phyloP scores from a whole-genome alignment of 2,329 filamentous ascomycete genomes.

The Coniosporium tulheliwenetii region DNA sequence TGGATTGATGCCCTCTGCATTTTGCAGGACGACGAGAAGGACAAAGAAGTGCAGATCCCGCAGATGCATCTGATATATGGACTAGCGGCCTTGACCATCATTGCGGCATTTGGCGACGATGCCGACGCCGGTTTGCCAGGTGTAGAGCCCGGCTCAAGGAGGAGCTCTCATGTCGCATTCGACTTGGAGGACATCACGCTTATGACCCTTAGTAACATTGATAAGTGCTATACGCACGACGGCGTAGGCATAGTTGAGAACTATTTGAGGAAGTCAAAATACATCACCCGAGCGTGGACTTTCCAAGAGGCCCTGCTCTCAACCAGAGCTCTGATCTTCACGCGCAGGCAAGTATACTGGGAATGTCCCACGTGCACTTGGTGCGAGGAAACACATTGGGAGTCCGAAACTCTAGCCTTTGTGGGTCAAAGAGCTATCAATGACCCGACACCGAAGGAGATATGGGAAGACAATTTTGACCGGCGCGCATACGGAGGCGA shows the following conservation, averaged over 20 bases:
- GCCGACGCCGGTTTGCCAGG: not conserved
- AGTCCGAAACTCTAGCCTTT: no score
- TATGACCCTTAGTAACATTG: no score
- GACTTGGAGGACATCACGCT: no score
- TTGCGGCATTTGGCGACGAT: not conserved
- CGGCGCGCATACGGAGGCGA: no score
- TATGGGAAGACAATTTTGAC: no score
- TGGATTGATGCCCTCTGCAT: not conserved
- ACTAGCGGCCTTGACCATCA: not conserved
- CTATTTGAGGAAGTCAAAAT: not conserved
- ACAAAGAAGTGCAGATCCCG: not conserved
- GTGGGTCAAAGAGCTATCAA: no score
- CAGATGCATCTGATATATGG: not conserved
- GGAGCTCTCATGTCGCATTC: not conserved
- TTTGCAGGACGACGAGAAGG: not conserved
- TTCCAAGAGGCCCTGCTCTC: not conserved
- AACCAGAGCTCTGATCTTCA: not conserved
- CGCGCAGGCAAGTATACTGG: not conserved
- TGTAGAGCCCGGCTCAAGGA: not conserved
- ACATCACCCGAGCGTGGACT: not conserved
- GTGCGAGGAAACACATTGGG: no score
- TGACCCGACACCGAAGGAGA: no score
- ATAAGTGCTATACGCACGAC: no score
- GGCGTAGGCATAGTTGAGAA: not conserved
- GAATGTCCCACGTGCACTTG: no score